Conservation (phyloP, 495 filamentous ascomycete species). For the Penicillium cosmopolitanum region DNA sequence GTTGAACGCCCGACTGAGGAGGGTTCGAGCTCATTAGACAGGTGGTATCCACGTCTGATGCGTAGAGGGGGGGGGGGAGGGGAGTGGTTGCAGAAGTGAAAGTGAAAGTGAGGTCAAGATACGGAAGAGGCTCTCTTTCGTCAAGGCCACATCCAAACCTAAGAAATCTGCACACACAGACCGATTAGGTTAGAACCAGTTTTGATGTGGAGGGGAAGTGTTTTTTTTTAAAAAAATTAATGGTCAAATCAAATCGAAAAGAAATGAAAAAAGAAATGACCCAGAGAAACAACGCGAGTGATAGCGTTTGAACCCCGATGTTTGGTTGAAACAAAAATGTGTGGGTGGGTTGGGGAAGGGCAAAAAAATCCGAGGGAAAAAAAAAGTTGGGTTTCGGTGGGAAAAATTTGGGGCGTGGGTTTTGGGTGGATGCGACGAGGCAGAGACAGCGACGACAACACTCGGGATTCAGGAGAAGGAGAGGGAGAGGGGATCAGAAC, state of each 20-base stretch:
- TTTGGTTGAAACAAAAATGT: conserved; percentile 21
- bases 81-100: conserved; percentile 5
- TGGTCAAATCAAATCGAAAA: conserved; percentile 18
- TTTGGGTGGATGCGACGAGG: neutral
- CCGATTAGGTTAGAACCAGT: conserved; percentile 31
- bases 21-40: conserved; percentile 58
- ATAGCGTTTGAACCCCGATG: conserved; percentile 27
- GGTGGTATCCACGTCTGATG: conserved; percentile 36
- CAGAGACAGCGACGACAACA: neutral
- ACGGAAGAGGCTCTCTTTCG: conserved; percentile 27
- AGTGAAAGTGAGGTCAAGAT: conserved; percentile 37
- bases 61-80: conserved; percentile 26
- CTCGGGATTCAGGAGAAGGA: neutral
- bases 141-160: conserved; percentile 41
- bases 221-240: conserved; percentile 18
- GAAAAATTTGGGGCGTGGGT: conserved; percentile 23
- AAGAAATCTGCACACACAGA: conserved; percentile 25
- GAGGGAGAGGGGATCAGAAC: neutral
- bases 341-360: conserved; percentile 16
- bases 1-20: conserved; percentile 55
- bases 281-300: conserved; percentile 23
- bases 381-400: conserved; percentile 5
- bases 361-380: conserved; percentile 27
- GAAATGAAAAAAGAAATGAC: conserved; percentile 23
- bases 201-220: conserved; percentile 29